Conservation (phyloP, 2,329 filamentous ascomycete species). For the Pyrenophora teres region DNA sequence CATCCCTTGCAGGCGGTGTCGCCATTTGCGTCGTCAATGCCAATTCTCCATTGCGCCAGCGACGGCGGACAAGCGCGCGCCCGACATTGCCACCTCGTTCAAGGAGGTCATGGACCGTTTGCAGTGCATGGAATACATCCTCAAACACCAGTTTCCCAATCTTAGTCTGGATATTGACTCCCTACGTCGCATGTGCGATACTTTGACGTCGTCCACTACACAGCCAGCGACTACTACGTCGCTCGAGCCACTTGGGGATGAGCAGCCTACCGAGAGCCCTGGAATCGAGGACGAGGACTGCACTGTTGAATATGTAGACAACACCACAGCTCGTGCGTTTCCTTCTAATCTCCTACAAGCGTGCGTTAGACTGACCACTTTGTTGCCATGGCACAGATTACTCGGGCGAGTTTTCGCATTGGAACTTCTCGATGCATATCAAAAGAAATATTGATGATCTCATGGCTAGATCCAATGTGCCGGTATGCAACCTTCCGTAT, state of each 20-base stretch:
- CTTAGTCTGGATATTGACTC: slow-evolving; percentile 9
- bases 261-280: slow-evolving; percentile 9
- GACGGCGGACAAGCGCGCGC: slow-evolving; percentile 1
- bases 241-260: background rate
- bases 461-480: slow-evolving; percentile 12
- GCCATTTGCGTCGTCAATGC: slow-evolving; percentile 58
- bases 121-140: slow-evolving; percentile 8
- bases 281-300: slow-evolving; percentile 13
- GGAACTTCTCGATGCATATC: slow-evolving; percentile 22
- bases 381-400: slow-evolving; percentile 11
- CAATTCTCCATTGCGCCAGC: slow-evolving; percentile 13
- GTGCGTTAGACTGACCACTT: background rate
- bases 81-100: background rate
- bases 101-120: slow-evolving; percentile 14
- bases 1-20: slow-evolving; percentile 59
- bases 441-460: slow-evolving; percentile 18
- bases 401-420: slow-evolving; percentile 24
- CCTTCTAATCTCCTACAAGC: background rate
- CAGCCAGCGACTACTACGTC: background rate
- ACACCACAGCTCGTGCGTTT: slow-evolving; percentile 14
- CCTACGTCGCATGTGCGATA: slow-evolving; percentile 11
- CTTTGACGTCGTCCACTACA: slow-evolving; percentile 4
- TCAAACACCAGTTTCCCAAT: slow-evolving; percentile 11
- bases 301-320: slow-evolving; percentile 13
- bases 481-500: background rate